A percentile compares a stretch with the other conserved stretches of the same genome.
Conservation (phyloP, 1,284 basidiomycete genomes). For the Leccinum solheimii region DNA sequence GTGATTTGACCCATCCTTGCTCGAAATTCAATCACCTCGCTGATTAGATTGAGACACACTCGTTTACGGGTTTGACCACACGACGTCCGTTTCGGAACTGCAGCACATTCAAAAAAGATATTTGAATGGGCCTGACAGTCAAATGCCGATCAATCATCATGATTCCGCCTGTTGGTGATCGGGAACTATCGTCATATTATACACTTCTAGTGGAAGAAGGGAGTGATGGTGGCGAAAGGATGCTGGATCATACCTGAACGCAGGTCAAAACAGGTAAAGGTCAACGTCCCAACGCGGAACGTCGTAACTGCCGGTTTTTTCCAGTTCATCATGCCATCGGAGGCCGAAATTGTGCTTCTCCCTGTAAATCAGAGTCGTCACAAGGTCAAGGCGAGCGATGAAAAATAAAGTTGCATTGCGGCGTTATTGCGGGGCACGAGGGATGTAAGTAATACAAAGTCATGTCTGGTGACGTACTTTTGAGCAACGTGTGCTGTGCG, state of each 20-base stretch:
- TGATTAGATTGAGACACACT: not conserved
- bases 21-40: not conserved
- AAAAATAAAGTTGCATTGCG: not conserved
- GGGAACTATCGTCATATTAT: not conserved
- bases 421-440: not conserved
- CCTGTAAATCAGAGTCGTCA: not conserved
- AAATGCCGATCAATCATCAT: not conserved
- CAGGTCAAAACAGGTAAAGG: not conserved
- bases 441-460: not conserved
- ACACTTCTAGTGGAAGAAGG: not conserved
- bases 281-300: not conserved
- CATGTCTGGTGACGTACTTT: not conserved
- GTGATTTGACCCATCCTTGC: not conserved
- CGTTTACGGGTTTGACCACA: not conserved
- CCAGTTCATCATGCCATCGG: not conserved
- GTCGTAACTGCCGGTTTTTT: not conserved
- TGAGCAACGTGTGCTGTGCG: not conserved
- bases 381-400: not conserved
- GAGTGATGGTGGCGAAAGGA: not conserved
- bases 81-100: not conserved
- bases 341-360: too few relatives aligned
- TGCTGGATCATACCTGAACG: not conserved
- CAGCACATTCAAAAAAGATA: not conserved
- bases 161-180: not conserved
- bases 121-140: not conserved